Conservation (phyloP, 2,329 filamentous ascomycete species). For the Colletotrichum sp. region DNA sequence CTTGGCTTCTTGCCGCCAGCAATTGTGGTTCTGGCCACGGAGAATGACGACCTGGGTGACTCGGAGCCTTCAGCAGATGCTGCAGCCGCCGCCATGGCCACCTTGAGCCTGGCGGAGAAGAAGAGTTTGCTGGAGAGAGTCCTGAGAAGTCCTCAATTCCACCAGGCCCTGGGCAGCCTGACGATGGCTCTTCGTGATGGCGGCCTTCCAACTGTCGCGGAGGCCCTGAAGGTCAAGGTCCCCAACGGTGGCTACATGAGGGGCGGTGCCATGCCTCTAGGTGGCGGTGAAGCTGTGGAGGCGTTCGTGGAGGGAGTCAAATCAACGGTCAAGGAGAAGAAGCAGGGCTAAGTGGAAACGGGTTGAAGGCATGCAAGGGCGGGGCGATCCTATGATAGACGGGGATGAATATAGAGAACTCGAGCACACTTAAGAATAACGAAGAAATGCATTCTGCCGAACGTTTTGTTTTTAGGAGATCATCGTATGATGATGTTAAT, state of each 20-base stretch:
- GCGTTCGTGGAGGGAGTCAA: slow-evolving; percentile 91
- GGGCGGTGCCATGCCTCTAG: slow-evolving; percentile 81
- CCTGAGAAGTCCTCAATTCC: slow-evolving; percentile 87
- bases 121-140: slow-evolving; percentile 81
- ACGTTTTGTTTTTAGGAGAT: not conserved
- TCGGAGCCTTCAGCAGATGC: slow-evolving; percentile 72
- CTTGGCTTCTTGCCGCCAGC: slow-evolving; percentile 80
- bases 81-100: slow-evolving; percentile 75
- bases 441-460: not conserved
- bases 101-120: slow-evolving; percentile 78
- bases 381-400: not conserved
- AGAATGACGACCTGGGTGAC: slow-evolving; percentile 58
- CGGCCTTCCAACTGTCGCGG: slow-evolving; percentile 86
- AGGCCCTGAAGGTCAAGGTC: slow-evolving; percentile 81
- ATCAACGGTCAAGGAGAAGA: slow-evolving; percentile 71
- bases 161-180: slow-evolving; percentile 83
- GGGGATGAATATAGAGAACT: not conserved
- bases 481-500: not conserved
- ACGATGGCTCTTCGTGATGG: slow-evolving; percentile 90
- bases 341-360: slow-evolving; percentile 21
- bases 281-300: slow-evolving; percentile 87
- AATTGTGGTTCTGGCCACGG: slow-evolving; percentile 78
- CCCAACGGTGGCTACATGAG: slow-evolving; percentile 84
- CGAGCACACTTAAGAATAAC: not conserved
- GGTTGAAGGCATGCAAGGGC: not conserved